Evolutionary conservation across 1,139 yeast species (phyloP), one percentile per base, ranked within the genome.

Genomic region (Hansenula sp.): DNA sequence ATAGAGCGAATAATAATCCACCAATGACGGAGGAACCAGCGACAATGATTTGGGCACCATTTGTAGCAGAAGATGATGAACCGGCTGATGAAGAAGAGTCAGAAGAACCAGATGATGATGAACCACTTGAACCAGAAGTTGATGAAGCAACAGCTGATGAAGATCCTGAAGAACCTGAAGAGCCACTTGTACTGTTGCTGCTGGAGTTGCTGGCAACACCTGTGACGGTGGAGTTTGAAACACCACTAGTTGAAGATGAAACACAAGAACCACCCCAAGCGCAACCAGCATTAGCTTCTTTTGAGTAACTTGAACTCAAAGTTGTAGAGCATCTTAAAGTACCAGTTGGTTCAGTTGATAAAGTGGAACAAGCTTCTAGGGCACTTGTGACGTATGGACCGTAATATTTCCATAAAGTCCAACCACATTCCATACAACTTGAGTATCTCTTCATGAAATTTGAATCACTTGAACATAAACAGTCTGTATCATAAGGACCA

Each of bases 341-440:
- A 42, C 61, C 62, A 29, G 62, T 57, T 47, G 61, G 62, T 37
- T 45, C 52, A 18, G 56, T 49, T 20, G 59, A 50, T 25, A 57
- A 43, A 8, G 52, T 50, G 22, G 48, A 36, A 44, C 63, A 59
- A 17, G 49, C 52, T 9, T 39, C 51, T 24, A 59, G 39, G 11
- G 61, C 53, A 10, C 37, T 19, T 12, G 51, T 39, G 30, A 59
- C 56, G 40, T 50, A 59, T 3, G 50, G 45, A 28, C 57, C 56
- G 44, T 59, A 59, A 47, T 58, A 54, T 39, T 47, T 49, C 59
- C 60, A 59, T 37, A 59, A 39, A 25, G 60, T 56, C 60, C 62
- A 59, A 27, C 61, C 63, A 50, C 63, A 59, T 25, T 51, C 58
- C 52, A 59, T 53, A 51, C 63, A 59, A 13, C 48, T 37, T 10